Evolutionary conservation across 805 yeast species (phyloP).

Genomic region (Saccharomycopsis guyanensis): DNA sequence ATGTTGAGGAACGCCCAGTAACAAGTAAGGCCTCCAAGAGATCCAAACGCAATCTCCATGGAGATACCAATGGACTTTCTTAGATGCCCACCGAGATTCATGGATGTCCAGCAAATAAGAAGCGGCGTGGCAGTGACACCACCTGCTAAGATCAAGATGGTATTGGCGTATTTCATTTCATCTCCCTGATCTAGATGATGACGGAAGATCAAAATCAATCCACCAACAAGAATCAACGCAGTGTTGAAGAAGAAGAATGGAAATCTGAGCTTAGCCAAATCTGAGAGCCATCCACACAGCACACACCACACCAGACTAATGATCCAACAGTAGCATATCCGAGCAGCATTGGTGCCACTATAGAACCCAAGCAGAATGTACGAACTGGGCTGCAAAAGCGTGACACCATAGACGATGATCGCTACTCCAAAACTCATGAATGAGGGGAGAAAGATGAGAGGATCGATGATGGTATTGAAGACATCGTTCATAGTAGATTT

Average conservation of each 20-base stretch:
- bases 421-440: slow-evolving; percentile 54
- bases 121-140: slow-evolving; percentile 54
- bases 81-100: slow-evolving; percentile 48
- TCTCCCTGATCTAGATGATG: too few species aligned
- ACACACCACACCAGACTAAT: too few species aligned
- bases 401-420: slow-evolving; percentile 67
- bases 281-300: slow-evolving; percentile 26
- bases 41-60: slow-evolving; percentile 61
- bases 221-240: too few species aligned
- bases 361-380: background rate
- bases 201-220: too few species aligned
- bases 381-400: slow-evolving; percentile 51
- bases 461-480: slow-evolving; percentile 45
- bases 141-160: too few species aligned
- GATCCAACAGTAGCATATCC: too few species aligned
- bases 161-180: too few species aligned
- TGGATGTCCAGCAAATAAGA: slow-evolving; percentile 55
- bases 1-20: slow-evolving; percentile 47
- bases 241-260: too few species aligned
- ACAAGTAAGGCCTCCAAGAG: slow-evolving; percentile 61
- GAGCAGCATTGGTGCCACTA: slow-evolving; percentile 47
- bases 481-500: slow-evolving; percentile 40
- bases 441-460: slow-evolving; percentile 47
- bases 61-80: slow-evolving; percentile 52
- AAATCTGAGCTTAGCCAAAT: slow-evolving; percentile 36